A percentile compares a stretch with the other conserved stretches of the same genome.
Conservation (phyloP, 805 yeast genomes). For the Saccharomycopsis microspora region DNA sequence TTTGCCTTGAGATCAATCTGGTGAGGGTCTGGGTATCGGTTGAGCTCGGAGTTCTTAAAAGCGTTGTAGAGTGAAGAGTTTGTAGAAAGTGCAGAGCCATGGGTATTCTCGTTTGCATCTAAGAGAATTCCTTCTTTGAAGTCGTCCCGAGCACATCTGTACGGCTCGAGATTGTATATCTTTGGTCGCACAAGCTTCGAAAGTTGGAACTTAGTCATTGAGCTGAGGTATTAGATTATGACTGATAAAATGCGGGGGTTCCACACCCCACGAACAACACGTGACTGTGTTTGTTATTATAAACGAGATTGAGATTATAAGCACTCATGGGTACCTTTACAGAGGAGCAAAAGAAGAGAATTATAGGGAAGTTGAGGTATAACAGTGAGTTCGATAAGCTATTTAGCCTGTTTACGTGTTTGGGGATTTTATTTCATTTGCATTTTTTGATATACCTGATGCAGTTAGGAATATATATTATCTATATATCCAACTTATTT, state of each 20-base stretch:
- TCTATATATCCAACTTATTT: neutral
- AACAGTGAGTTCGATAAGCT: constrained; percentile 3
- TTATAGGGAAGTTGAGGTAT: constrained; percentile 8
- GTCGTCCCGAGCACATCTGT: constrained; percentile 95
- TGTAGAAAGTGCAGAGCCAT: constrained; percentile 64
- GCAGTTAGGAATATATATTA: neutral
- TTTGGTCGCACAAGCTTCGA: constrained; percentile 68
- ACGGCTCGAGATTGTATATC: constrained; percentile 73
- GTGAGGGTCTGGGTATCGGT: constrained; percentile 97
- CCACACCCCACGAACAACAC: too few species aligned
- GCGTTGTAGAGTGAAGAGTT: constrained; percentile 20
- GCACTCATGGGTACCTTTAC: constrained; percentile 9
- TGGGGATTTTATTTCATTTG: too few species aligned
- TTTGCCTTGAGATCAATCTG: constrained; percentile 66
- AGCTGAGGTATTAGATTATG: neutral
- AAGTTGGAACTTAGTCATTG: constrained; percentile 11
- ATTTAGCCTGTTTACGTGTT: too few species aligned
- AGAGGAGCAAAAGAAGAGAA: constrained; percentile 11
- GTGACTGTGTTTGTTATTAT: too few species aligned
- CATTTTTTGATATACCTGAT: too few species aligned
- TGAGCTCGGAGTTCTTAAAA: constrained; percentile 33
- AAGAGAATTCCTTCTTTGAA: constrained; percentile 77
- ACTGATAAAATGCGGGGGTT: too few species aligned
- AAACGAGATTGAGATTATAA: too few species aligned
- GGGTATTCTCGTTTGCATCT: constrained; percentile 95